Evolutionary conservation across 2,329 filamentous ascomycete genomes (phyloP).

Genomic region (Ophiostoma quercus): DNA sequence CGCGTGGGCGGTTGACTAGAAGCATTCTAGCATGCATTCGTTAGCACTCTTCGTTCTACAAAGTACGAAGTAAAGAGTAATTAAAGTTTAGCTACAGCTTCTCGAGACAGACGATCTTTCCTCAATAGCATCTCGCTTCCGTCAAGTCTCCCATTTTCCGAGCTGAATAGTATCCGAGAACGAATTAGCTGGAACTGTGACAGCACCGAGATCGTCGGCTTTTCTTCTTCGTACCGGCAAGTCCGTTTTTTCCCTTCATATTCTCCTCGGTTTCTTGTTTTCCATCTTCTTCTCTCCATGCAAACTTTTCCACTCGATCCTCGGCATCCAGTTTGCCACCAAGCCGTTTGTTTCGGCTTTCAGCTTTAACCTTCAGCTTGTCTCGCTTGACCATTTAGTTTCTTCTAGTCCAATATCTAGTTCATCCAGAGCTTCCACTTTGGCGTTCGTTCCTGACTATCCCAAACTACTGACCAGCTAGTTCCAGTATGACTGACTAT

Average conservation of each 20-base stretch:
- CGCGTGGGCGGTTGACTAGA: background rate
- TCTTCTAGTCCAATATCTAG: background rate
- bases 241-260: background rate
- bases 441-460: background rate
- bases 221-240: background rate
- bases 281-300: background rate
- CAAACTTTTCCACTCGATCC: background rate
- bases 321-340: background rate
- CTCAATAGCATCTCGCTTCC: background rate
- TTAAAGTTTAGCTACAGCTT: background rate
- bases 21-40: background rate
- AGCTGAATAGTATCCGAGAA: background rate
- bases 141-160: background rate
- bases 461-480: background rate
- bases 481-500: no score
- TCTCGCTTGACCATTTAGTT: background rate
- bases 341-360: slow-evolving; percentile 7
- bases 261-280: background rate
- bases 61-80: background rate
- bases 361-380: background rate
- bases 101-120: background rate
- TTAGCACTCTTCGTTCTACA: background rate
- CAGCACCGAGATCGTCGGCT: background rate
- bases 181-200: background rate
- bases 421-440: background rate